Evolutionary conservation across 805 yeast genomes (phyloP).

Genomic region (Wickerhamiella australiensis): DNA sequence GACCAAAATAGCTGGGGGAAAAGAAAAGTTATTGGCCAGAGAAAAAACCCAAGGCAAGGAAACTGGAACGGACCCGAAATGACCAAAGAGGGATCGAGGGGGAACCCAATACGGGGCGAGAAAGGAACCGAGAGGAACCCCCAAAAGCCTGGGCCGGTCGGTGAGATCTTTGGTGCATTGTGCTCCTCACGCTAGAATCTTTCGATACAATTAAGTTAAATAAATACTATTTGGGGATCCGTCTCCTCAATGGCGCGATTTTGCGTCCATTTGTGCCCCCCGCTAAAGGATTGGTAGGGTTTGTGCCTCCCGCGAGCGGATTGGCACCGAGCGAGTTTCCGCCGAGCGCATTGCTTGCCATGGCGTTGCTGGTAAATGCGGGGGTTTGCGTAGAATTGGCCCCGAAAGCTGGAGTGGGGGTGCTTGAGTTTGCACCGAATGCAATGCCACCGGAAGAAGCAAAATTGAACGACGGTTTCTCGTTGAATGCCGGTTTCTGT

Average conservation of each 20-base stretch:
- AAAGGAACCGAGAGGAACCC: too few relatives aligned
- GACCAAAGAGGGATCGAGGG: too few relatives aligned
- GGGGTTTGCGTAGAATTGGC: not conserved
- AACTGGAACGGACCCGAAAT: too few relatives aligned
- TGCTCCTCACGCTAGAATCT: too few relatives aligned
- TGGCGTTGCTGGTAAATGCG: not conserved
- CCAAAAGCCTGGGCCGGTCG: too few relatives aligned
- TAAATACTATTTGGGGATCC: slow-evolving; percentile 4
- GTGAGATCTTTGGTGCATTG: too few relatives aligned
- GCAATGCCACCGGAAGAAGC: not conserved
- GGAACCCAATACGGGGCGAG: too few relatives aligned
- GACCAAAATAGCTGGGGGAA: too few relatives aligned
- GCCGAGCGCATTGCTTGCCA: not conserved
- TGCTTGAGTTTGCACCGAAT: not conserved
- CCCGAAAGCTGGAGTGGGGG: not conserved
- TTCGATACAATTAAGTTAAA: not conserved
- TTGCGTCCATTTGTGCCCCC: slow-evolving; percentile 3
- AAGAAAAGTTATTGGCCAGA: too few relatives aligned
- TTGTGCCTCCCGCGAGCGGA: not conserved
- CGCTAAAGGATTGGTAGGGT: not conserved
- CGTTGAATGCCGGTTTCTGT: not conserved
- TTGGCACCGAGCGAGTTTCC: not conserved
- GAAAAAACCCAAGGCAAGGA: too few relatives aligned
- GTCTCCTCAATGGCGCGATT: not conserved
- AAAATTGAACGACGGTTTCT: not conserved